These are phyloP conservation scores for Microbotryum silenes-acaulis DNA, from an alignment of 1,284 basidiomycete genomes.

Conservation along the genomic window DNA sequence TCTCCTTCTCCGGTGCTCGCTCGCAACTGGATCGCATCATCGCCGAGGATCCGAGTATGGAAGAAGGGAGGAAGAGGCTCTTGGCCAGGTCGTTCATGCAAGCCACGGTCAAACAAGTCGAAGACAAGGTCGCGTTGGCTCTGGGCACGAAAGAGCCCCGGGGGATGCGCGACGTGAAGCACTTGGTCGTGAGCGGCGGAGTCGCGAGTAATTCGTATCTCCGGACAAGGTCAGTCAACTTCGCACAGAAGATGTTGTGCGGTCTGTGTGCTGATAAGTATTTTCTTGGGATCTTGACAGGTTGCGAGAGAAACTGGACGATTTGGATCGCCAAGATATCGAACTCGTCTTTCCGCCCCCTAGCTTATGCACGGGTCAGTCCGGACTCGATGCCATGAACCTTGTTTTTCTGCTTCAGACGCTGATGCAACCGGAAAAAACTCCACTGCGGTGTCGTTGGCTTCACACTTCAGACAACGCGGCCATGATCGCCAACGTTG, in stretches of 20 bases:
- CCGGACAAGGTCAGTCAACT: slow-evolving; percentile 50
- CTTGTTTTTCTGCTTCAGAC: background rate
- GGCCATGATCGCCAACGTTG: slow-evolving; percentile 87
- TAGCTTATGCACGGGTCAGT: slow-evolving; percentile 67
- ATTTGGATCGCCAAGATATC: slow-evolving; percentile 40
- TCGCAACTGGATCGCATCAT: slow-evolving; percentile 23
- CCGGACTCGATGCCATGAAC: background rate
- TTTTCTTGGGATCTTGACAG: slow-evolving; percentile 39
- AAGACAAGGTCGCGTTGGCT: slow-evolving; percentile 60
- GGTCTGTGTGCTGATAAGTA: background rate
- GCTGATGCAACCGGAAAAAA: background rate
- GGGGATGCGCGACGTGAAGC: slow-evolving; percentile 42
- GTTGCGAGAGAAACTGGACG: slow-evolving; percentile 44
- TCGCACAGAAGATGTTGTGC: slow-evolving; percentile 1
- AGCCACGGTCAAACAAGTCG: slow-evolving; percentile 62
- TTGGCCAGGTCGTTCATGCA: slow-evolving; percentile 65
- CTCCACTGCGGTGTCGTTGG: background rate
- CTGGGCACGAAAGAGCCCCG: slow-evolving; percentile 46
- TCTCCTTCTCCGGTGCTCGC: slow-evolving; percentile 64
- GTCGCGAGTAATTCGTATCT: slow-evolving; percentile 76
- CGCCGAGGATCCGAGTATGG: slow-evolving; percentile 5
- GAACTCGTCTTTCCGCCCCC: slow-evolving; percentile 58
- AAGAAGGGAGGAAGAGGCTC: slow-evolving; percentile 33
- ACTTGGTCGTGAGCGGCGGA: slow-evolving; percentile 74
- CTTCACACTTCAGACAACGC: slow-evolving; percentile 63